phyloP scores from a whole-genome alignment of 352 stramenopile genomes.

The Globisporangium okanoganense region DNA sequence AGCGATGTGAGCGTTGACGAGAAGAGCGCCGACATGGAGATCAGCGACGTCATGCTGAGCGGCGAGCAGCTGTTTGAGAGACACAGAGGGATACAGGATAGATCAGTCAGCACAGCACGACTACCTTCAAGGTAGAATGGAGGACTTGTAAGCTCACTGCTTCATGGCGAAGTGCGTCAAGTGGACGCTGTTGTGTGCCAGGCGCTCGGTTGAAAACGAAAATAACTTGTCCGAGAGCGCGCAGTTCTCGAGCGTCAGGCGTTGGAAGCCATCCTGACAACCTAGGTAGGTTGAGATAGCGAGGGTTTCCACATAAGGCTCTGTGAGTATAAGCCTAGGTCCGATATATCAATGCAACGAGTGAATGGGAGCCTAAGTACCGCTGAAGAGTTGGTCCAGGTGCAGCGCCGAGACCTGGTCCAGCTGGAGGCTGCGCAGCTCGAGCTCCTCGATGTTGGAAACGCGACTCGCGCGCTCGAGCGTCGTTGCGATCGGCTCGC shows the following conservation, averaged over 20 bases:
- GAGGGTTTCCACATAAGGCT: too few relatives aligned
- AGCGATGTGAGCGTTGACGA: slow-evolving; percentile 32
- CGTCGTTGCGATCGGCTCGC: slow-evolving; percentile 4
- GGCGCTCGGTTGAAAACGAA: slow-evolving; percentile 19
- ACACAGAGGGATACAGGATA: background rate
- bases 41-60: slow-evolving; percentile 56
- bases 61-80: slow-evolving; percentile 30
- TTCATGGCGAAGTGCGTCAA: slow-evolving; percentile 24
- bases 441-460: slow-evolving; percentile 22
- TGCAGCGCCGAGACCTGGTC: slow-evolving; percentile 21
- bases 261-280: slow-evolving; percentile 19
- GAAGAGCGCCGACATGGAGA: slow-evolving; percentile 38
- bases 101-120: background rate
- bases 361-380: slow-evolving; percentile 4
- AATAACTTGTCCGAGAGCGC: slow-evolving; percentile 39
- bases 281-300: slow-evolving; percentile 4
- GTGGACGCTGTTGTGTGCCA: slow-evolving; percentile 20
- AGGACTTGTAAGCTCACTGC: slow-evolving; percentile 16
- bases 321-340: too few relatives aligned
- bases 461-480: slow-evolving; percentile 6
- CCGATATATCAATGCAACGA: too few relatives aligned
- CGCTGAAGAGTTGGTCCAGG: slow-evolving; percentile 25
- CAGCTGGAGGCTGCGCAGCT: slow-evolving; percentile 25
- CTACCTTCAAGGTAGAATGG: too few relatives aligned
- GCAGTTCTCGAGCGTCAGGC: slow-evolving; percentile 37